phyloP scores from a whole-genome alignment of 495 filamentous ascomycete genomes.

The Penicillium cataractarum region DNA sequence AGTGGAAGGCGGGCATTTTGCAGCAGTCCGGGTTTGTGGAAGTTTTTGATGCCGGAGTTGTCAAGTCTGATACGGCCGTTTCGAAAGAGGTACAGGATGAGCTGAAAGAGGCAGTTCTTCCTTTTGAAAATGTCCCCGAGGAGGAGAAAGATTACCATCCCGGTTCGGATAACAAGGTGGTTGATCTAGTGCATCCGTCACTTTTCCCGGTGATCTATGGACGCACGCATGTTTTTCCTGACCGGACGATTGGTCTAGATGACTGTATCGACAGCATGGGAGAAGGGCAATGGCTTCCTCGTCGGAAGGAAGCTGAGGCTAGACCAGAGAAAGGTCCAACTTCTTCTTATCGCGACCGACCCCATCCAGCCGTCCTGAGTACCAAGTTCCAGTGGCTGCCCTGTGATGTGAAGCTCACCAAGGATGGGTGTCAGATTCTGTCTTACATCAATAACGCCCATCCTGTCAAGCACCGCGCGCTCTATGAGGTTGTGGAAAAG shows the following conservation, averaged over 20 bases:
- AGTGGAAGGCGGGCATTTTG: slow-evolving; percentile 42
- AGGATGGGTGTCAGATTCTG: slow-evolving; percentile 35
- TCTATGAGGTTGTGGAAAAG: slow-evolving; percentile 57
- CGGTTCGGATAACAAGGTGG: slow-evolving; percentile 54
- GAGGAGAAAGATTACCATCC: slow-evolving; percentile 62
- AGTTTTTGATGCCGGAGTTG: slow-evolving; percentile 34
- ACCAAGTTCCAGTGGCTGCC: slow-evolving; percentile 63
- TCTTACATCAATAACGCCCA: slow-evolving; percentile 67
- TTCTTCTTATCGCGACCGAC: not conserved
- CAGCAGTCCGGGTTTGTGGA: slow-evolving; percentile 35
- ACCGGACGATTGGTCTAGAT: slow-evolving; percentile 40
- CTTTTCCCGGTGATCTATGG: slow-evolving; percentile 63
- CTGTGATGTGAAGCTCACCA: slow-evolving; percentile 50
- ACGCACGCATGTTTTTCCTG: slow-evolving; percentile 47
- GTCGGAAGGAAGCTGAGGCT: slow-evolving; percentile 8
- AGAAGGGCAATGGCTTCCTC: slow-evolving; percentile 36
- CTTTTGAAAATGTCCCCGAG: slow-evolving; percentile 50
- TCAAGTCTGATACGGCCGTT: slow-evolving; percentile 44
- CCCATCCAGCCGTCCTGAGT: slow-evolving; percentile 17
- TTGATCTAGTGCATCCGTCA: slow-evolving; percentile 65
- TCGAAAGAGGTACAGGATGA: slow-evolving; percentile 27
- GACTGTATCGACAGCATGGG: slow-evolving; percentile 45
- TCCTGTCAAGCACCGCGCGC: slow-evolving; percentile 43
- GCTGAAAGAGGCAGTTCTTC: slow-evolving; percentile 28
- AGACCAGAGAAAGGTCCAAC: not conserved